Percentiles rank a stretch among this genome's conserved stretches.
Evolutionary conservation across 1,139 yeast genomes (phyloP).

Genomic region (Protomyces inouyei): DNA sequence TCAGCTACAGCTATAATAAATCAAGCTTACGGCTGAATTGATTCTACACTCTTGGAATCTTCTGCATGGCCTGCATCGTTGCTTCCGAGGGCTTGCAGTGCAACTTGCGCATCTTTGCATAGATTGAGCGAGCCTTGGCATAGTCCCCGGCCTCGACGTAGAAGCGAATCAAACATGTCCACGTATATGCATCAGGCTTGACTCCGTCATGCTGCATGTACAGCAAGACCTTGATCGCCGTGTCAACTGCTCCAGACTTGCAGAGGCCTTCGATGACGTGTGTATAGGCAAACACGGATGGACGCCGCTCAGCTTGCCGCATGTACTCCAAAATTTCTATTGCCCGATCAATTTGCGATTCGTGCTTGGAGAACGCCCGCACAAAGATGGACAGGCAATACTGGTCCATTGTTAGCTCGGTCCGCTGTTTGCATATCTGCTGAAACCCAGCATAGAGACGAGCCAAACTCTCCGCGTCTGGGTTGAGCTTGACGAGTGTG

Average conservation of each 20-base stretch:
- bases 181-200: constrained; percentile 7
- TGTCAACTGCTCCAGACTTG: constrained; percentile 5
- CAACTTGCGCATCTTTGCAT: neutral
- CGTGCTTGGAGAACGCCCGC: constrained; percentile 14
- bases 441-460: constrained; percentile 4
- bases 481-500: constrained; percentile 16
- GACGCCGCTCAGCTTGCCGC: constrained; percentile 1
- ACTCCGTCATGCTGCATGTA: constrained; percentile 15
- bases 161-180: constrained; percentile 2
- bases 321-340: constrained; percentile 11
- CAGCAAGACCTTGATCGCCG: constrained; percentile 11
- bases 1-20: neutral
- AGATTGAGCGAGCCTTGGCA: neutral
- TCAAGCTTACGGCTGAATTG: neutral
- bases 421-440: neutral
- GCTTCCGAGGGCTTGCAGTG: neutral
- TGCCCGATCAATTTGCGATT: neutral
- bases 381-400: constrained; percentile 10
- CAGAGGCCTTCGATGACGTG: constrained; percentile 15
- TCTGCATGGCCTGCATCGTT: neutral
- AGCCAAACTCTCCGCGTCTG: neutral
- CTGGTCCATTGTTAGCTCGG: constrained; percentile 1
- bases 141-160: constrained; percentile 7
- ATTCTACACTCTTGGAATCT: neutral
- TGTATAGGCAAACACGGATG: constrained; percentile 15